A percentile compares a stretch with the other conserved stretches of the same genome.
phyloP scores from a whole-genome alignment of 495 filamentous ascomycete species.

The Letharia columbiana region DNA sequence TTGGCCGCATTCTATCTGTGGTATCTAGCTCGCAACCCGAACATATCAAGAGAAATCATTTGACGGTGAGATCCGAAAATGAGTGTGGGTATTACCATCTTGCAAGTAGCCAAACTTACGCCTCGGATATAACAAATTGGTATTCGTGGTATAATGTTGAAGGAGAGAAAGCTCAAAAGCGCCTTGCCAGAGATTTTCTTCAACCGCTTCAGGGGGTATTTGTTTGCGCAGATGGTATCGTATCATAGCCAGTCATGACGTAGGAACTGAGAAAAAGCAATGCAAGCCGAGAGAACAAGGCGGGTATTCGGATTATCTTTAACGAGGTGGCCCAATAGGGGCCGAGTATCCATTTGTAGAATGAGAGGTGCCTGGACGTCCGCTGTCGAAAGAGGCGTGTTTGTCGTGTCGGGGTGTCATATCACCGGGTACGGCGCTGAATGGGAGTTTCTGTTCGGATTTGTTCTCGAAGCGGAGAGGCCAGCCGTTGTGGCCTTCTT shows the following conservation, averaged over 20 bases:
- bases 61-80: neutral
- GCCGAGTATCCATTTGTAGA: slow-evolving; percentile 92
- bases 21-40: slow-evolving; percentile 13
- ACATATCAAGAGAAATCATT: neutral
- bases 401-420: slow-evolving; percentile 72
- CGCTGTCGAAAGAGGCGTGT: slow-evolving; percentile 78
- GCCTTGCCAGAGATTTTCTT: slow-evolving; percentile 16
- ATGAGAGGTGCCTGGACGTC: slow-evolving; percentile 87
- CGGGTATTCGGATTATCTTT: slow-evolving; percentile 32
- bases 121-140: slow-evolving; percentile 15
- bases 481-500: slow-evolving; percentile 64
- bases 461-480: slow-evolving; percentile 47
- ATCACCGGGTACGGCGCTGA: slow-evolving; percentile 58
- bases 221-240: slow-evolving; percentile 11
- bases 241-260: slow-evolving; percentile 18
- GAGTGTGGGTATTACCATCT: neutral
- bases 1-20: slow-evolving; percentile 15
- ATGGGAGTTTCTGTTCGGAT: slow-evolving; percentile 47
- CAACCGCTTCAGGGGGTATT: slow-evolving; percentile 21
- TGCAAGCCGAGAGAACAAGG: slow-evolving; percentile 10
- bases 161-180: slow-evolving; percentile 15
- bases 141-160: slow-evolving; percentile 14
- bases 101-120: neutral
- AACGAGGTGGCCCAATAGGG: slow-evolving; percentile 80
- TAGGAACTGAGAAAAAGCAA: slow-evolving; percentile 7